Conservation (phyloP, 768 basidiomycete genomes). For the Leucosporidium creatinivorum region DNA sequence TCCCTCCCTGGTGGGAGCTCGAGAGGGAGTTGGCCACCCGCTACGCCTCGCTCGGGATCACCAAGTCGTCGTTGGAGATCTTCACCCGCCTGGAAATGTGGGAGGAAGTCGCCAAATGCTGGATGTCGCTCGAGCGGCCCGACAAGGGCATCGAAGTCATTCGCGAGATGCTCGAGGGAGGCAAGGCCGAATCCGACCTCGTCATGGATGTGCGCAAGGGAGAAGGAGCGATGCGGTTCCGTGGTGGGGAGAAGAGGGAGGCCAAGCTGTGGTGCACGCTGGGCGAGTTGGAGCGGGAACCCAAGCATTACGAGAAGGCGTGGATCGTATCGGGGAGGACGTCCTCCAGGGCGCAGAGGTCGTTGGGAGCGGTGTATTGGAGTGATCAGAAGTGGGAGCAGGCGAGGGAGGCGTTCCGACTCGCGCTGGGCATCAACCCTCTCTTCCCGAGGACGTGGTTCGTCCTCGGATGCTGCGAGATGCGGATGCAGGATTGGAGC, state of each 20-base stretch:
- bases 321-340: constrained; percentile 74
- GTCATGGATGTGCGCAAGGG: constrained; percentile 51
- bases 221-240: constrained; percentile 15
- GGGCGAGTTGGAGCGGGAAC: constrained; percentile 75
- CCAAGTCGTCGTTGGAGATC: constrained; percentile 83
- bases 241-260: constrained; percentile 61
- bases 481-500: constrained; percentile 75
- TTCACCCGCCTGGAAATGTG: constrained; percentile 95
- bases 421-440: constrained; percentile 81
- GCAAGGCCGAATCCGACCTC: constrained; percentile 70
- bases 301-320: constrained; percentile 68
- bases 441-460: constrained; percentile 86
- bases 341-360: constrained; percentile 84
- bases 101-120: constrained; percentile 91
- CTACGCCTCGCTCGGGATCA: constrained; percentile 75
- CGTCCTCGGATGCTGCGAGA: constrained; percentile 82
- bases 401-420: constrained; percentile 60
- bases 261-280: constrained; percentile 93
- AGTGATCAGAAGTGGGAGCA: constrained; percentile 56
- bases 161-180: constrained; percentile 72
- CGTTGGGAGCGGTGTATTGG: constrained; percentile 78
- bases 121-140: constrained; percentile 67
- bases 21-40: constrained; percentile 80
- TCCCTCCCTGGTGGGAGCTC: constrained; percentile 90
- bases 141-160: constrained; percentile 76